Base-by-base conservation (phyloP, 805 yeast genomes). In the Saccharomycopsis guyanensis region DNA sequence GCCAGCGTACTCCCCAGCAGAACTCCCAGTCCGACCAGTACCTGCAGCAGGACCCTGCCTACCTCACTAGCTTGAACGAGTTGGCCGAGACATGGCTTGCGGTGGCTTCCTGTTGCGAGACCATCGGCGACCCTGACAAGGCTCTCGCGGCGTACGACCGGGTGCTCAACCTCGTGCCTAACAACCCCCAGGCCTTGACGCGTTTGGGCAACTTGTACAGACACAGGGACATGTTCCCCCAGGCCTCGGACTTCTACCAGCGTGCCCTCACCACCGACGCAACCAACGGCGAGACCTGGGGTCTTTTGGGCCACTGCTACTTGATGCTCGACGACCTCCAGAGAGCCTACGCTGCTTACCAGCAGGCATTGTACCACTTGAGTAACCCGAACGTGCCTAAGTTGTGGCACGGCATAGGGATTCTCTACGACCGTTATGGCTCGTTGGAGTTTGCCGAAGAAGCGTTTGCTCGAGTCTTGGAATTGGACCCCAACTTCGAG, bases 401-500 rank as follows among this genome's bases (percentile, higher is more conserved):
- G 61, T 75, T 93, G 56, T 93, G 98, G 98, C 97, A 93, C 65
- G 98, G 98, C 0, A 91, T 93, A 54, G 98, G 98, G 31, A 93
- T 93, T 49, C 72, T 93, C 51, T 93, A 93, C 63, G 98, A 93
- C 64, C 73, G 98, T 45, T 93, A 93, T 63, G 98, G 97, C 23
- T 85, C 95, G 3, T 68, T 91, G 53, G 97, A 91, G 66, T 93
- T 91, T 59, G 98, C 98, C 3, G 98, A 93, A 64, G 98, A 93
- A 65, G 97, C 98, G 3, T 91, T 93, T 67, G 94, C 94, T 36
- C 80, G 95, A 57, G 98, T 93, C 10, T 70, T 93, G 62, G 96
- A 89, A 62, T 77, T 93, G 71, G 97, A 93, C 65, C 95, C 97
- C 40, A 81, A 86, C 60, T 91, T 93, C 57, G 97, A 93, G 58